Evolutionary conservation across 257 asterid species (phyloP).

Genomic region (Lavandula angustifolia): DNA sequence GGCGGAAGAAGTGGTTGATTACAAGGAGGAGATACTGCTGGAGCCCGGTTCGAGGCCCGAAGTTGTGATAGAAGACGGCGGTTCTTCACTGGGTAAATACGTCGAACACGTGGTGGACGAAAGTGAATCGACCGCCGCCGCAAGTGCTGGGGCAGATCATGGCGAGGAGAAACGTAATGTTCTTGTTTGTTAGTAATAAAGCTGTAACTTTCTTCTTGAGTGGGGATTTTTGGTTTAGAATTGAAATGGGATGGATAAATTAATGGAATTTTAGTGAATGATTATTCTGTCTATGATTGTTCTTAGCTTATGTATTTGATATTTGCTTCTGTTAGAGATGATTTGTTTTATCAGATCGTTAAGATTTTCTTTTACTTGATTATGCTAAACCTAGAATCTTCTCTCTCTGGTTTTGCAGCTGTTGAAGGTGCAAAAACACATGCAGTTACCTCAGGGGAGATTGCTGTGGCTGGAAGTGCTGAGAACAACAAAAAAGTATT

Average conservation of each 20-base stretch:
- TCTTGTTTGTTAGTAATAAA: conserved; percentile 12
- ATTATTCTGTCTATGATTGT: conserved; percentile 24
- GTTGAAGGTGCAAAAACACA: conserved; percentile 35
- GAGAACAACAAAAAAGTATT: conserved; percentile 58
- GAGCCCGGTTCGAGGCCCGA: conserved; percentile 52
- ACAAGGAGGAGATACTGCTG: conserved; percentile 68
- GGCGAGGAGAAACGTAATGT: conserved; percentile 39
- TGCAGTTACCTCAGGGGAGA: conserved; percentile 39
- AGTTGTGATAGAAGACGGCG: conserved; percentile 44
- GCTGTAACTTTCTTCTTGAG: conserved; percentile 6
- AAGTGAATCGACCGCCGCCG: conserved; percentile 27
- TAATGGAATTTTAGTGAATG: neutral
- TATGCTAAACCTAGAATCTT: conserved; percentile 17
- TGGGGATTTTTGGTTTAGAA: conserved; percentile 16
- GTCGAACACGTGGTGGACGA: conserved; percentile 35
- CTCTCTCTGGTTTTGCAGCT: conserved; percentile 40
- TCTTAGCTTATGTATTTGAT: neutral
- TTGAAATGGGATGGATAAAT: conserved; percentile 3
- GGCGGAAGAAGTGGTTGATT: conserved; percentile 48
- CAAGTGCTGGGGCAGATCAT: conserved; percentile 31
- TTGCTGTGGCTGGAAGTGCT: conserved; percentile 43
- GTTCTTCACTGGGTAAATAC: conserved; percentile 24
- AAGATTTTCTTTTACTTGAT: conserved; percentile 4
- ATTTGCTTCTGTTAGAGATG: neutral
- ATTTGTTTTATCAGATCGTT: neutral